Evolutionary conservation across 352 stramenopile species (phyloP).

Genomic region (Pythium aristosporum): DNA sequence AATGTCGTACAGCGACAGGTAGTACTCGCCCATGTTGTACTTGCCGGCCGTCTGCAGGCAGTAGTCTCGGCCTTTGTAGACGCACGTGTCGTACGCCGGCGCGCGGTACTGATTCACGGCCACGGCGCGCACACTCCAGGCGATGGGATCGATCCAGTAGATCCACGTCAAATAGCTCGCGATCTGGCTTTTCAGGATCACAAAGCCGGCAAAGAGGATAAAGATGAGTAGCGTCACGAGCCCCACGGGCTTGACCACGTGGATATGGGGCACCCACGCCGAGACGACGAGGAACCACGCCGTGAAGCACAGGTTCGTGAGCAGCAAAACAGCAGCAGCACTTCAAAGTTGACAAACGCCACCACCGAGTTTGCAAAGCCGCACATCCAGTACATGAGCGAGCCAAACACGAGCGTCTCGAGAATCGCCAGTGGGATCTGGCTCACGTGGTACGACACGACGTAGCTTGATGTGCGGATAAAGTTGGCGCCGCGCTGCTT

Average conservation of each 20-base stretch:
- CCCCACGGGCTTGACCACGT: slow-evolving; percentile 29
- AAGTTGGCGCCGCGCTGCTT: slow-evolving; percentile 70
- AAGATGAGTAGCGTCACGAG: slow-evolving; percentile 30
- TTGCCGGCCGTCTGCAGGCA: slow-evolving; percentile 9
- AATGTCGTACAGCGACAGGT: slow-evolving; percentile 31
- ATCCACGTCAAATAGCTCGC: slow-evolving; percentile 24
- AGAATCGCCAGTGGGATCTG: slow-evolving; percentile 34
- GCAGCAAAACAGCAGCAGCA: slow-evolving; percentile 28
- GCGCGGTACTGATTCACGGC: slow-evolving; percentile 30
- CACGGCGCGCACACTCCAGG: slow-evolving; percentile 32
- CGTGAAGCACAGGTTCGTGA: slow-evolving; percentile 31
- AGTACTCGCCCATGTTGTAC: slow-evolving; percentile 31
- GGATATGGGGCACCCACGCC: slow-evolving; percentile 13
- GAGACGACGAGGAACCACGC: slow-evolving; percentile 31
- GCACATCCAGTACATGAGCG: slow-evolving; percentile 73
- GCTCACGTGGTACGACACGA: slow-evolving; percentile 31
- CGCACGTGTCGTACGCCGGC: slow-evolving; percentile 20
- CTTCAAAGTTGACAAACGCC: slow-evolving; percentile 34
- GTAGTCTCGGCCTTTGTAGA: slow-evolving; percentile 27
- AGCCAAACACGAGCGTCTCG: slow-evolving; percentile 68
- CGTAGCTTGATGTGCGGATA: slow-evolving; percentile 56
- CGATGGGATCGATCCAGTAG: slow-evolving; percentile 49
- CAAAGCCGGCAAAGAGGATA: slow-evolving; percentile 40
- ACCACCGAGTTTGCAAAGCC: slow-evolving; percentile 27
- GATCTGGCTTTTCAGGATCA: slow-evolving; percentile 32